Evolutionary conservation across 306 rosid species (phyloP).

Genomic region (Gynostemma pentaphyllum): DNA sequence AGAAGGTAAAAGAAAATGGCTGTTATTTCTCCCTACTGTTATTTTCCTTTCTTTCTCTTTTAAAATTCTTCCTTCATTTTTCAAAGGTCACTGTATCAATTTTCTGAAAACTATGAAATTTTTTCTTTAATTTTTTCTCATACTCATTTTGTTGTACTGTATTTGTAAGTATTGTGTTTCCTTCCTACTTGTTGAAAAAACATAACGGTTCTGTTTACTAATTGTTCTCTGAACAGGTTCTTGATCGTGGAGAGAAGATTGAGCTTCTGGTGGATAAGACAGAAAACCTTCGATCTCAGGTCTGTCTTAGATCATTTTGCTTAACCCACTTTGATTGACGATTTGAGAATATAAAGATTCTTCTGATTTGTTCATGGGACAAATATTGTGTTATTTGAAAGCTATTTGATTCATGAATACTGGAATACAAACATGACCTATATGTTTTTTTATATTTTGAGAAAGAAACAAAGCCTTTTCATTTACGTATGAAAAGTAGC

Average conservation of each 20-base stretch:
- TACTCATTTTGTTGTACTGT: neutral
- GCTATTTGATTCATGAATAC: neutral
- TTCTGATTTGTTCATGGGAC: neutral
- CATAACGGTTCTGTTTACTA: constrained; percentile 15
- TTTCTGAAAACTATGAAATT: neutral
- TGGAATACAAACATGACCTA: neutral
- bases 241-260: constrained; percentile 91
- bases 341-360: neutral
- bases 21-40: neutral
- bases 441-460: no score
- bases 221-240: constrained; percentile 42
- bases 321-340: neutral
- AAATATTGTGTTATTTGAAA: neutral
- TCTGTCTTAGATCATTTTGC: constrained; percentile 10
- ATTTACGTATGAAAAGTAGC: no score
- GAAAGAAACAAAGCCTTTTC: no score
- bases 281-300: constrained; percentile 87
- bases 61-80: neutral
- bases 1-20: constrained; percentile 45
- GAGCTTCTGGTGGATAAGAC: constrained; percentile 91
- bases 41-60: neutral
- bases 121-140: neutral
- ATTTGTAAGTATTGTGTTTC: neutral
- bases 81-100: neutral
- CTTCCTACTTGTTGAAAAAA: no score